Percentiles rank a stretch among this genome's conserved stretches.
Conservation (phyloP, 2,329 filamentous ascomycete genomes). For the Fusarium nanum region DNA sequence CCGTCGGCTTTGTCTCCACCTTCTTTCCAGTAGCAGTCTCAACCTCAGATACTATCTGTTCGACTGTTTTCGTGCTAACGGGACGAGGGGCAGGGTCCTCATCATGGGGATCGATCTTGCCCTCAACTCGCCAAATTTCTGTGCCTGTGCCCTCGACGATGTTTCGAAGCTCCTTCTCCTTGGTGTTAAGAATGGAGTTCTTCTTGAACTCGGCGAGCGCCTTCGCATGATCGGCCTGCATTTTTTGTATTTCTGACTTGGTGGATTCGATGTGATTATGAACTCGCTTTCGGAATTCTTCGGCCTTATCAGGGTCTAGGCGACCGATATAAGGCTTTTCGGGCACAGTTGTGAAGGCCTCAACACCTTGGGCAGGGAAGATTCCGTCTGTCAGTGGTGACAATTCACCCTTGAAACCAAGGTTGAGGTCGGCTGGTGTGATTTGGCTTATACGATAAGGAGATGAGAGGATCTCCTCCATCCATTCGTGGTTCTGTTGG, state of each 20-base stretch:
- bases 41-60: slow-evolving; percentile 80
- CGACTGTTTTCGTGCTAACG: slow-evolving; percentile 66
- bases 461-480: slow-evolving; percentile 95
- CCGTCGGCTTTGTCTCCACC: slow-evolving; percentile 70
- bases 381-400: slow-evolving; percentile 85
- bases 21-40: slow-evolving; percentile 77
- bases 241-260: slow-evolving; percentile 83
- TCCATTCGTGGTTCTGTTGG: slow-evolving; percentile 97
- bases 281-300: slow-evolving; percentile 85
- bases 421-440: slow-evolving; percentile 84
- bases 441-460: slow-evolving; percentile 89
- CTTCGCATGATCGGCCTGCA: slow-evolving; percentile 83
- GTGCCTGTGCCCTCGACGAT: slow-evolving; percentile 69
- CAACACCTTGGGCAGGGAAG: slow-evolving; percentile 73
- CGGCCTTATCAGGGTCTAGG: slow-evolving; percentile 79
- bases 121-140: slow-evolving; percentile 74
- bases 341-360: slow-evolving; percentile 57
- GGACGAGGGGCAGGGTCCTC: slow-evolving; percentile 55
- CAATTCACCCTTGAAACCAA: slow-evolving; percentile 87
- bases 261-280: slow-evolving; percentile 77
- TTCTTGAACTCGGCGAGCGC: slow-evolving; percentile 80
- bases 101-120: slow-evolving; percentile 62
- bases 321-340: slow-evolving; percentile 71
- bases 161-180: slow-evolving; percentile 80
- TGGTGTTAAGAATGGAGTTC: slow-evolving; percentile 74